These are phyloP conservation scores for Begonia peltatifolia DNA, from an alignment of 306 rosid genomes.

Conservation along the genomic window DNA sequence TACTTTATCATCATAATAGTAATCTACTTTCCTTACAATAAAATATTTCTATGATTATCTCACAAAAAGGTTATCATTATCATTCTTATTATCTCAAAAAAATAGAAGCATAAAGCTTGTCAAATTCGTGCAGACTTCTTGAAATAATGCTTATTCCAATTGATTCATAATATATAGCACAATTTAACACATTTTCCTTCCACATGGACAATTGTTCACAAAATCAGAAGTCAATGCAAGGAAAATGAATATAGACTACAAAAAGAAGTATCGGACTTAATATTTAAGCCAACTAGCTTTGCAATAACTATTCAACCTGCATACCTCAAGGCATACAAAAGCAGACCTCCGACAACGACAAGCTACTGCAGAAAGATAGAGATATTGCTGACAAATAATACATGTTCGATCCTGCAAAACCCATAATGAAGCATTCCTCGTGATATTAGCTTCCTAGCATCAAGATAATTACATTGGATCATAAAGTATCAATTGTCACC, in stretches of 20 bases:
- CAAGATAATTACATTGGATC: slow-evolving; percentile 9
- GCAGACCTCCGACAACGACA: slow-evolving; percentile 73
- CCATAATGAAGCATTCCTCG: slow-evolving; percentile 14
- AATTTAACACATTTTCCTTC: no score
- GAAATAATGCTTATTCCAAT: no score
- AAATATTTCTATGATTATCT: no score
- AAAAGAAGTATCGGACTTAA: neutral
- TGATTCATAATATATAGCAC: no score
- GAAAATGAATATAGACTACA: neutral
- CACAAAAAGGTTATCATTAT: no score
- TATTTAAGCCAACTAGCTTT: neutral
- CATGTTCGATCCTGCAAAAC: slow-evolving; percentile 70
- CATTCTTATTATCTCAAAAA: no score
- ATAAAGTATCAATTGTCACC: neutral
- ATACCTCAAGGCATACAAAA: slow-evolving; percentile 86
- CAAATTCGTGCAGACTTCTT: no score
- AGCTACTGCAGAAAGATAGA: slow-evolving; percentile 80
- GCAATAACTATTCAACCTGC: slow-evolving; percentile 14
- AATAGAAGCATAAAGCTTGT: no score
- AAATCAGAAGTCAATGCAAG: slow-evolving; percentile 10
- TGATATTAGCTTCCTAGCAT: slow-evolving; percentile 11
- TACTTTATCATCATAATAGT: no score
- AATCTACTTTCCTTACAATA: no score
- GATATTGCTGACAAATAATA: slow-evolving; percentile 87
- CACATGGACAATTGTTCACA: slow-evolving; percentile 4